These are phyloP conservation scores for Neonothopanus nambi DNA, from an alignment of 1,284 basidiomycete species.

Conservation along the genomic window DNA sequence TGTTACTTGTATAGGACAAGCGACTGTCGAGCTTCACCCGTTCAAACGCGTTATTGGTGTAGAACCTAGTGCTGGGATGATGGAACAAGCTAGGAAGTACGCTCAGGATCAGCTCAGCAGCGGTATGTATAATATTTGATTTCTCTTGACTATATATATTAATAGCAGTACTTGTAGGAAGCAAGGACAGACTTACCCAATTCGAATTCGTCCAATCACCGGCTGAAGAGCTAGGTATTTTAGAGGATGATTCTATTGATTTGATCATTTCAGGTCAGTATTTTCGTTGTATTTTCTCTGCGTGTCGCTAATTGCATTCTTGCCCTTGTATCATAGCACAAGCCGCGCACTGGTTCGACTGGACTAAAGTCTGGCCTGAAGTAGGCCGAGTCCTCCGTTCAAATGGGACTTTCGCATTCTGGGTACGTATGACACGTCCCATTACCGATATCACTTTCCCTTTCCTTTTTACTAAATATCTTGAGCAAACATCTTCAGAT, in stretches of 20 bases:
- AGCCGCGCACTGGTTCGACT: conserved; percentile 88
- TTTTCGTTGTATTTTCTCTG: too few species aligned
- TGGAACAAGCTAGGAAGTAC: conserved; percentile 57
- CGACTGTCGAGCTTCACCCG: conserved; percentile 58
- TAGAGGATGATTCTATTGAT: conserved; percentile 65
- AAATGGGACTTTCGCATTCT: conserved; percentile 75
- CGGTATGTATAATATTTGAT: too few species aligned
- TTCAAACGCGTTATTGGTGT: conserved; percentile 70
- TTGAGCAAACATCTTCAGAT: conserved; percentile 44
- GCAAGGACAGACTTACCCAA: conserved; percentile 17
- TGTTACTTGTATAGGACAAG: too few species aligned
- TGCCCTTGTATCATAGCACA: conserved; percentile 51
- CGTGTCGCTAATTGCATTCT: too few species aligned
- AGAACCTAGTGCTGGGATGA: conserved; percentile 78
- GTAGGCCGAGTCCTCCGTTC: conserved; percentile 61
- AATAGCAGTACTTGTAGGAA: too few species aligned
- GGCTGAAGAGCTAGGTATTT: conserved; percentile 58
- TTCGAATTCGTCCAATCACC: too few species aligned
- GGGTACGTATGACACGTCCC: too few species aligned
- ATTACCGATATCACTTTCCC: not conserved
- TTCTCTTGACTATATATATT: too few species aligned
- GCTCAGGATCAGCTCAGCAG: conserved; percentile 15
- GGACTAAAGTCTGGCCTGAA: conserved; percentile 71
- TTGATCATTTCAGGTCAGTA: conserved; percentile 71
- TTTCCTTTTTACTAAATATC: too few species aligned